phyloP scores from a whole-genome alignment of 306 rosid genomes.

The Inga leiocalycina region DNA sequence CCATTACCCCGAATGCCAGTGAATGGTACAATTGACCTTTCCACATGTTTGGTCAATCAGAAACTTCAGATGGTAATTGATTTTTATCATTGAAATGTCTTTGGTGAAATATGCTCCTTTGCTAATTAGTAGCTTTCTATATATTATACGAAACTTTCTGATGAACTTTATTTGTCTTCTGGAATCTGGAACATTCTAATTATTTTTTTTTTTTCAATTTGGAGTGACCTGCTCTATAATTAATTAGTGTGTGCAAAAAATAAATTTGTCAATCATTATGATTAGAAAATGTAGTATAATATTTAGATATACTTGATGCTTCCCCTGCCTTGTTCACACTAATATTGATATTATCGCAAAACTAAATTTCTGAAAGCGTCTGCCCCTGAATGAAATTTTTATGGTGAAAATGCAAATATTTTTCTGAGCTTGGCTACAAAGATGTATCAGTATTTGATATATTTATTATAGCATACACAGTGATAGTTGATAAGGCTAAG shows the following conservation, averaged over 20 bases:
- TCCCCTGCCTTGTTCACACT: not conserved
- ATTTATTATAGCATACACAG: slow-evolving; percentile 15
- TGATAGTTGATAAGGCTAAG: slow-evolving; percentile 29
- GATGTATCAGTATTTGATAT: slow-evolving; percentile 7
- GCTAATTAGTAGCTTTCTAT: slow-evolving; percentile 24
- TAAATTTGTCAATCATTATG: slow-evolving; percentile 18
- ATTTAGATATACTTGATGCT: slow-evolving; percentile 22
- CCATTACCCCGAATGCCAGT: slow-evolving; percentile 80
- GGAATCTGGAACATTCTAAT: slow-evolving; percentile 21
- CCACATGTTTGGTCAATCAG: slow-evolving; percentile 88
- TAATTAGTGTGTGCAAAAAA: slow-evolving; percentile 1
- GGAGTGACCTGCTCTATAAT: slow-evolving; percentile 14
- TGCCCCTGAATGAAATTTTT: slow-evolving; percentile 8
- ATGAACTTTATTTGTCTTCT: slow-evolving; percentile 17
- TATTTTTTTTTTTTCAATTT: slow-evolving; percentile 7
- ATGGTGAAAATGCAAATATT: slow-evolving; percentile 14
- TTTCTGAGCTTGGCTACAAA: slow-evolving; percentile 26
- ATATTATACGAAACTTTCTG: slow-evolving; percentile 10
- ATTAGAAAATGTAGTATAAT: not conserved
- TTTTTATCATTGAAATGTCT: slow-evolving; percentile 32
- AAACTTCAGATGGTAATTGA: slow-evolving; percentile 87
- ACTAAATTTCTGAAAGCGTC: slow-evolving; percentile 8
- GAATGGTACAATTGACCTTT: slow-evolving; percentile 75
- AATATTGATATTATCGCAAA: slow-evolving; percentile 2
- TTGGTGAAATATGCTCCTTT: slow-evolving; percentile 29